Base-by-base conservation (phyloP, 148 eudicot genomes). In the Cornus florida region DNA sequence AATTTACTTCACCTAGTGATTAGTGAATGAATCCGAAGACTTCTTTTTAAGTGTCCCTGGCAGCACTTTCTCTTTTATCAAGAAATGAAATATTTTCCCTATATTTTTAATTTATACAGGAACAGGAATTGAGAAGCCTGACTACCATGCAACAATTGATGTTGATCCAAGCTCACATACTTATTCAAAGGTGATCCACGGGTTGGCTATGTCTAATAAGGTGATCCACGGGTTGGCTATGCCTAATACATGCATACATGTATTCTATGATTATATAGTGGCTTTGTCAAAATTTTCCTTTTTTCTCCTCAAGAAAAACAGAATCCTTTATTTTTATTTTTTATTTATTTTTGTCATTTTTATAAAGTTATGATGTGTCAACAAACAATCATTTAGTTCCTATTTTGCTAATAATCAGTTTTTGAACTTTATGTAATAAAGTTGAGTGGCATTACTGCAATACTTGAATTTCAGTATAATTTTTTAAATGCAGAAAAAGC, bases 101-200 rank as follows among this genome's bases (percentile, higher is more conserved):
- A 9, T 22, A 12, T 4, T 20, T 43, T 60, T 50, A 9, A 38
- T 39, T 78, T 46, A 65, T 71, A 22, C 73, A 97, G 99, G 98
- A 78, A 92, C 97, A 64, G 97, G 96, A 81, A 91, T 10, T 71
- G 92, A 91, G 87, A 97, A 94, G 78, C 98, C 99, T 35, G 99
- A 97, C 75, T 97, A 91, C 86, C 83, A 94, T 64, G 94, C 88
- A 62, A 97, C 99, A 57, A 84, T 97, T 56, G 99, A 97, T 82
- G 86, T 91, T 67, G 98, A 97, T 89, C 99, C 97, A 12, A 86
- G 79, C 48, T 94, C 99, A 7, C 84, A 91, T 4, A 90, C 95
- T 0, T 97, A 83, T 81, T 97, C 94, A 12, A 84, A 92, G 85
- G 94, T 94, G 53, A 87, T 97, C 76, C 99, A 97, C 84, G 88